A percentile compares a stretch with the other conserved stretches of the same genome.
phyloP scores from a whole-genome alignment of 2,329 filamentous ascomycete genomes.

The Venturia carpophila region DNA sequence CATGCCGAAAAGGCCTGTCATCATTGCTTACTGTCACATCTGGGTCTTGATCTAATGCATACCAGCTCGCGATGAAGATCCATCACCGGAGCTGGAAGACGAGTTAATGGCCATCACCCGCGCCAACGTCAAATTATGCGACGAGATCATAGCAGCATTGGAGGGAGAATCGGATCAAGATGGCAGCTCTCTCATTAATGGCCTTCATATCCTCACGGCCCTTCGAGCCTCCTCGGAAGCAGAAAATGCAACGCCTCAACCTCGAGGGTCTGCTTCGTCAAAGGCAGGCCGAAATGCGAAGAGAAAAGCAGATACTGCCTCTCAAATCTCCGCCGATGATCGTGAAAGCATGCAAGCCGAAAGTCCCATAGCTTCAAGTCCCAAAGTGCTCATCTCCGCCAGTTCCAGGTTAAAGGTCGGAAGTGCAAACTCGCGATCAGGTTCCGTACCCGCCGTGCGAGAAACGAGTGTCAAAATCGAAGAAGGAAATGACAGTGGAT shows the following conservation, averaged over 20 bases:
- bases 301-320: slow-evolving; percentile 27
- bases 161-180: slow-evolving; percentile 37
- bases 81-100: slow-evolving; percentile 36
- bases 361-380: slow-evolving; percentile 25
- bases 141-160: slow-evolving; percentile 38
- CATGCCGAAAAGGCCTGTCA: background rate
- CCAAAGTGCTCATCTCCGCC: slow-evolving; percentile 17
- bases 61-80: slow-evolving; percentile 29
- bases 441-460: slow-evolving; percentile 39
- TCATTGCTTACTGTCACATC: background rate
- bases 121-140: slow-evolving; percentile 41
- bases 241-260: slow-evolving; percentile 26
- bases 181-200: slow-evolving; percentile 33
- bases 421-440: slow-evolving; percentile 24
- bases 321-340: slow-evolving; percentile 14
- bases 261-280: slow-evolving; percentile 30
- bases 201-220: slow-evolving; percentile 40
- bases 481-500: slow-evolving; percentile 38
- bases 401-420: slow-evolving; percentile 19
- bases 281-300: slow-evolving; percentile 25
- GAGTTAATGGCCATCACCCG: slow-evolving; percentile 40
- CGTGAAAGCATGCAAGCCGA: slow-evolving; percentile 30
- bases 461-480: slow-evolving; percentile 46
- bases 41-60: background rate
- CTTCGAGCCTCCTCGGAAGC: slow-evolving; percentile 41